Evolutionary conservation across 1,284 basidiomycete genomes (phyloP), one percentile per base, ranked within the genome.

Genomic region (Trichosporon sp.): DNA sequence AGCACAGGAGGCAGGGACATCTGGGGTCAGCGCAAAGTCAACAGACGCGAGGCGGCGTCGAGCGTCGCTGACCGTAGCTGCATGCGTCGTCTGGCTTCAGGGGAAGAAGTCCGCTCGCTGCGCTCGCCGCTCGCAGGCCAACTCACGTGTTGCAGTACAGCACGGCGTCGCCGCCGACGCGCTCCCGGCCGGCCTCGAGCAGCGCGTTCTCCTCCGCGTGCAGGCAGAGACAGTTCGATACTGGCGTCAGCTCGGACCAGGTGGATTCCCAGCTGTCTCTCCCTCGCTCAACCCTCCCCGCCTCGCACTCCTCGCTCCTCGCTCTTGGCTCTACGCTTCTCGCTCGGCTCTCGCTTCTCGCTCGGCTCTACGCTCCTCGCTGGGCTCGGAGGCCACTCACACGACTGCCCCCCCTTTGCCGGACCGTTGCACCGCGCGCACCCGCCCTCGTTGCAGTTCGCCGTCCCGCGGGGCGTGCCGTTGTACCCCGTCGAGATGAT

Each of bases 151-250:
- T 89, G 83, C 96, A 99, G 82, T 99, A 99, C 25, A 99, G 83
- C 9, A 92, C 91, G 0, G 92, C 89, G 74, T 92, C 91, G 38
- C 86, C 85, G 3, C 93, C 93, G 35, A 95, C 87, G 58, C 93
- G 86, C 69, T 95, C 93, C 67, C 91, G 85, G 3, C 96, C 95
- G 0, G 93, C 93, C 83, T 98, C 96, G 11, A 99, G 84, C 8
- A 99, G 85, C 0, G 96, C 97, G 77, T 99, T 99, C 84, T 99
- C 97, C 82, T 99, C 97, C 0, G 97, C 97, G 80, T 99, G 97
- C 18, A 99, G 85, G 80, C 97, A 99, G 0, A 99, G 85, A 78
- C 96, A 99, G 78, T 94, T 92, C 23, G 35, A 34, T 13, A 62
- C 34, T 62, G 32, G 3, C 2, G 34, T 64, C 62, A 60, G 56